These are phyloP conservation scores for Crithidia acanthocephali DNA, from an alignment of 208 protist genomes.

Conservation along the genomic window DNA sequence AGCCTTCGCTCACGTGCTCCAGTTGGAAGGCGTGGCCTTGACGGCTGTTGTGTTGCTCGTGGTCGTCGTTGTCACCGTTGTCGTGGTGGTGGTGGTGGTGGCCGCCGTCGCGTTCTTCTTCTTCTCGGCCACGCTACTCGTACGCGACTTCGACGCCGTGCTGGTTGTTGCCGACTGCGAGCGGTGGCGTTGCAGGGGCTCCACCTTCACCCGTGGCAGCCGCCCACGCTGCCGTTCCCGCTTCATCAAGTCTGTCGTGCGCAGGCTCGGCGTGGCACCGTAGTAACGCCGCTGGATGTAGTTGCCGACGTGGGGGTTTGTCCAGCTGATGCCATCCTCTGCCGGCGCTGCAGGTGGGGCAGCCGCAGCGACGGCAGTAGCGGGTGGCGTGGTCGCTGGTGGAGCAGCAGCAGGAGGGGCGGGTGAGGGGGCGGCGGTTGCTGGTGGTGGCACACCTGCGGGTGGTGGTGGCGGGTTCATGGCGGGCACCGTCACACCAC, in stretches of 20 bases:
- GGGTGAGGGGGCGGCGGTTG: neutral
- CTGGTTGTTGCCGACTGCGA: constrained; percentile 16
- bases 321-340: constrained; percentile 54
- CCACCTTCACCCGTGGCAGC: constrained; percentile 65
- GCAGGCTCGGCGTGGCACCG: constrained; percentile 80
- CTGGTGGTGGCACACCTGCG: neutral
- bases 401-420: neutral
- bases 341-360: neutral
- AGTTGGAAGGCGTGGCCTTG: neutral
- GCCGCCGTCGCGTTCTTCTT: neutral
- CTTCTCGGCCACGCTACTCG: constrained; percentile 6
- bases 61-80: constrained; percentile 6
- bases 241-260: constrained; percentile 70
- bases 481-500: neutral
- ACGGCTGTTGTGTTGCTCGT: neutral
- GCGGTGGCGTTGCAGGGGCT: constrained; percentile 37
- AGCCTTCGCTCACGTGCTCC: too few relatives aligned
- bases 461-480: neutral
- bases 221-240: constrained; percentile 31
- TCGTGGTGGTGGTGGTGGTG: constrained; percentile 6
- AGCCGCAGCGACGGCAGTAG: neutral
- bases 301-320: constrained; percentile 86
- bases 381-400: neutral
- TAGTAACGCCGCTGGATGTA: constrained; percentile 92
- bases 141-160: neutral